Conservation (phyloP, 2,329 filamentous ascomycete genomes). For the Cadophora luteo-olivacea region DNA sequence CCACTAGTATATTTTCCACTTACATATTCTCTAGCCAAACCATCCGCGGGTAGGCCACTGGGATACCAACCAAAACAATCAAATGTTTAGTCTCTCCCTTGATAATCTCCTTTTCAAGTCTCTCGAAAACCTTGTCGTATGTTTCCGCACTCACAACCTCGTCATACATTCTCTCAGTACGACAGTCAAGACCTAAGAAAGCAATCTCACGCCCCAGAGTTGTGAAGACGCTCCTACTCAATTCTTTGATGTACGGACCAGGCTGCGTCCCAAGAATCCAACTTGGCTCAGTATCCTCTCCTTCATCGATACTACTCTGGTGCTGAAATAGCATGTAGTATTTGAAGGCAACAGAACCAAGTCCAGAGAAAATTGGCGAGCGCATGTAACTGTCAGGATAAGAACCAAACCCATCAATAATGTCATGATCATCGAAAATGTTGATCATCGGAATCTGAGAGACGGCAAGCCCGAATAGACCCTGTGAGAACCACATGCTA, state of each 20-base stretch:
- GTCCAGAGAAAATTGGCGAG: constrained; percentile 84
- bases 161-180: constrained; percentile 86
- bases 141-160: constrained; percentile 82
- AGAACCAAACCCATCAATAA: constrained; percentile 90
- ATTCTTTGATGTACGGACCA: constrained; percentile 89
- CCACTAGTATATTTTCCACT: constrained; percentile 44
- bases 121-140: constrained; percentile 86
- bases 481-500: constrained; percentile 94
- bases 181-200: constrained; percentile 86
- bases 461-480: constrained; percentile 89
- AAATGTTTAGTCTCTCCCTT: constrained; percentile 89
- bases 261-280: constrained; percentile 83
- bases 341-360: constrained; percentile 94
- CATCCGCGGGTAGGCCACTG: constrained; percentile 79
- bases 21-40: constrained; percentile 76
- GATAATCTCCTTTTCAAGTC: constrained; percentile 81
- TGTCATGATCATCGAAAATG: constrained; percentile 95
- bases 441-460: constrained; percentile 98
- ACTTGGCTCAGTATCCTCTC: constrained; percentile 82
- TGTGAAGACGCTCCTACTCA: constrained; percentile 86
- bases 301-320: constrained; percentile 84
- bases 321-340: constrained; percentile 99
- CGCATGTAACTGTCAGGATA: constrained; percentile 93
- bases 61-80: constrained; percentile 84
- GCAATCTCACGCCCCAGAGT: constrained; percentile 79